Evolutionary conservation across 495 filamentous ascomycete species (phyloP).

Genomic region (Xylaria telfairii): DNA sequence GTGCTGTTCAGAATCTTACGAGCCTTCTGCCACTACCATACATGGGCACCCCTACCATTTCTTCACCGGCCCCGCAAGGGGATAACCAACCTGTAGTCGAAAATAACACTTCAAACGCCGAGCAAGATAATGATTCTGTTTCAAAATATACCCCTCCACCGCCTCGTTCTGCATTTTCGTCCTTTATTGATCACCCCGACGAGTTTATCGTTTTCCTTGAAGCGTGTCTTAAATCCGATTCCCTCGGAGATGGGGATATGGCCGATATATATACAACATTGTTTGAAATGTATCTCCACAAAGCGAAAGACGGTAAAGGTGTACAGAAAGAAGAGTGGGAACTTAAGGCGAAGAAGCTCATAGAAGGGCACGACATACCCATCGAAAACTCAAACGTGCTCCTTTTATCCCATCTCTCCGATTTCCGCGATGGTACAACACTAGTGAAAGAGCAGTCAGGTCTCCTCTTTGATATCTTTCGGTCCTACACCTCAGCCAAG

Average conservation of each 20-base stretch:
- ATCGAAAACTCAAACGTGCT: slow-evolving; percentile 96
- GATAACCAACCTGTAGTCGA: slow-evolving; percentile 45
- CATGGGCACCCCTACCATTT: slow-evolving; percentile 66
- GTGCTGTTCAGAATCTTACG: slow-evolving; percentile 74
- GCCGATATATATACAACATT: slow-evolving; percentile 91
- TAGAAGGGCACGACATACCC: slow-evolving; percentile 72
- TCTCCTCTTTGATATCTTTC: slow-evolving; percentile 91
- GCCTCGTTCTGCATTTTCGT: slow-evolving; percentile 91
- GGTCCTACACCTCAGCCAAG: slow-evolving; percentile 91
- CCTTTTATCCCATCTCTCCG: slow-evolving; percentile 86
- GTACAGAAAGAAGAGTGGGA: slow-evolving; percentile 78
- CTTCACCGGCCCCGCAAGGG: slow-evolving; percentile 49
- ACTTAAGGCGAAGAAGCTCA: slow-evolving; percentile 83
- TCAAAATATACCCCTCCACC: slow-evolving; percentile 72
- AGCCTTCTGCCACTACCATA: slow-evolving; percentile 85
- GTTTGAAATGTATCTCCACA: slow-evolving; percentile 97
- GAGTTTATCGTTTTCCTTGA: slow-evolving; percentile 93
- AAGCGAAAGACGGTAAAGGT: slow-evolving; percentile 75
- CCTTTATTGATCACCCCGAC: slow-evolving; percentile 90
- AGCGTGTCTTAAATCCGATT: slow-evolving; percentile 72
- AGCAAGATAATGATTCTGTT: slow-evolving; percentile 37
- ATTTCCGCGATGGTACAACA: slow-evolving; percentile 88
- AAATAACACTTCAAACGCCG: slow-evolving; percentile 37
- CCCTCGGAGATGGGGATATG: slow-evolving; percentile 70
- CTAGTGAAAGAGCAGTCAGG: slow-evolving; percentile 94